Conservation (phyloP, 257 asterid genomes). For the Ilex asprella region DNA sequence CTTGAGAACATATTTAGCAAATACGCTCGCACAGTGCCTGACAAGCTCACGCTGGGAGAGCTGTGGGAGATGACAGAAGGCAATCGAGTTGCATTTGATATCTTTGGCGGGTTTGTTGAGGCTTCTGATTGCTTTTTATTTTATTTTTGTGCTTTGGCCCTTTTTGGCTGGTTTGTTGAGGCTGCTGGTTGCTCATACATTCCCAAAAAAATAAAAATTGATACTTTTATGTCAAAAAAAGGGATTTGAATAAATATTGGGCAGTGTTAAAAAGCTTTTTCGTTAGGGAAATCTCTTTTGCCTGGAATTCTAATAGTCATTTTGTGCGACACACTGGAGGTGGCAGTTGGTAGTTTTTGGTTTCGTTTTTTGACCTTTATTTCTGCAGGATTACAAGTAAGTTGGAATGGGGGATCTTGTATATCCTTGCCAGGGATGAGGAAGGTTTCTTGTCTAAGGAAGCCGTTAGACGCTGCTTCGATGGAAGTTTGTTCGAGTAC, state of each 20-base stretch:
- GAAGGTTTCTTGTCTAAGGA: conserved; percentile 78
- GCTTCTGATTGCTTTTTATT: conserved; percentile 6
- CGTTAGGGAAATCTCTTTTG: no score
- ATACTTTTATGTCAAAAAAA: no score
- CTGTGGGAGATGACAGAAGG: conserved; percentile 72
- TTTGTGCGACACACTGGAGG: no score
- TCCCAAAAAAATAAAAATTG: no score
- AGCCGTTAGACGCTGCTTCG: conserved; percentile 72
- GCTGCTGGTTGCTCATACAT: not conserved
- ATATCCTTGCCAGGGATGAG: conserved; percentile 59
- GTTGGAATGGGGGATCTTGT: conserved; percentile 59
- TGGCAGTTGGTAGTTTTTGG: not conserved
- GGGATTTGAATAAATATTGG: no score
- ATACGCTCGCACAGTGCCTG: conserved; percentile 49
- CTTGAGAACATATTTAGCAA: conserved; percentile 86
- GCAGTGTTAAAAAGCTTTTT: no score
- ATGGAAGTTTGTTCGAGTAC: conserved; percentile 84
- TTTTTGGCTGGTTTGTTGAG: no score
- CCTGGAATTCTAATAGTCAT: no score
- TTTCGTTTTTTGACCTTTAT: no score
- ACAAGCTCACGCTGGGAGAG: conserved; percentile 64
- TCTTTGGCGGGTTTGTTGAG: conserved; percentile 42
- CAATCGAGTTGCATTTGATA: conserved; percentile 48
- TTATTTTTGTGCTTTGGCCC: not conserved
- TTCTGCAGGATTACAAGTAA: conserved; percentile 51